A percentile compares a stretch with the other conserved stretches of the same genome.
phyloP scores from a whole-genome alignment of 805 yeast genomes.

The Ascoidea asiatica region DNA sequence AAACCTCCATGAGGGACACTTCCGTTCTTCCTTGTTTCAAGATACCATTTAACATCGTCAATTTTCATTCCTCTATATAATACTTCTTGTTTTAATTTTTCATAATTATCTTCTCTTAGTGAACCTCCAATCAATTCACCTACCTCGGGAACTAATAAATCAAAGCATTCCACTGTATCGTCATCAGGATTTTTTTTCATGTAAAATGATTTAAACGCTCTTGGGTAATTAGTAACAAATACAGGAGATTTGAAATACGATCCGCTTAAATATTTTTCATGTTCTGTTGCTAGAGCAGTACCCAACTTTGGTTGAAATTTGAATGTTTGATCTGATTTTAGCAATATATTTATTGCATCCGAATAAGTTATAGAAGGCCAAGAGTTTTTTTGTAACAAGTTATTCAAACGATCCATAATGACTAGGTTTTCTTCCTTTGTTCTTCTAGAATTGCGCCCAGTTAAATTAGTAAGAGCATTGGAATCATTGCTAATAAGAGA shows the following conservation, averaged over 20 bases:
- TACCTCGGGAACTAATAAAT: constrained; percentile 74
- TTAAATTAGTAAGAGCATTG: constrained; percentile 12
- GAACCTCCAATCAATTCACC: constrained; percentile 97
- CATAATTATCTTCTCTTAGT: constrained; percentile 62
- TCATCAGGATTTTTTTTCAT: constrained; percentile 43
- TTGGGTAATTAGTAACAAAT: constrained; percentile 83
- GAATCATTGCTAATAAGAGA: constrained; percentile 16
- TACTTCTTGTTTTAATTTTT: constrained; percentile 35
- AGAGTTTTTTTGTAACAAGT: constrained; percentile 25
- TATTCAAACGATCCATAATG: constrained; percentile 44
- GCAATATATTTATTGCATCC: constrained; percentile 52
- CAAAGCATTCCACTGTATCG: constrained; percentile 79
- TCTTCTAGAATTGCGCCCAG: constrained; percentile 20
- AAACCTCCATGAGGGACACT: constrained; percentile 93
- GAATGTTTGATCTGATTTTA: constrained; percentile 23
- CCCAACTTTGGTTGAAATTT: constrained; percentile 50
- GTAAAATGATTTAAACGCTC: constrained; percentile 72
- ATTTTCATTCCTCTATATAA: constrained; percentile 38
- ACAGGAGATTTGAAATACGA: constrained; percentile 57
- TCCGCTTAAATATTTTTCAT: constrained; percentile 85
- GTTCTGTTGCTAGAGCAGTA: constrained; percentile 63
- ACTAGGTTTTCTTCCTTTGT: constrained; percentile 22
- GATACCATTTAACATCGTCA: constrained; percentile 66
- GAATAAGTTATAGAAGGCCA: constrained; percentile 71
- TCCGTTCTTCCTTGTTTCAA: constrained; percentile 61